Conservation (phyloP, 83 land plant species). For the Larix sibirica region DNA sequence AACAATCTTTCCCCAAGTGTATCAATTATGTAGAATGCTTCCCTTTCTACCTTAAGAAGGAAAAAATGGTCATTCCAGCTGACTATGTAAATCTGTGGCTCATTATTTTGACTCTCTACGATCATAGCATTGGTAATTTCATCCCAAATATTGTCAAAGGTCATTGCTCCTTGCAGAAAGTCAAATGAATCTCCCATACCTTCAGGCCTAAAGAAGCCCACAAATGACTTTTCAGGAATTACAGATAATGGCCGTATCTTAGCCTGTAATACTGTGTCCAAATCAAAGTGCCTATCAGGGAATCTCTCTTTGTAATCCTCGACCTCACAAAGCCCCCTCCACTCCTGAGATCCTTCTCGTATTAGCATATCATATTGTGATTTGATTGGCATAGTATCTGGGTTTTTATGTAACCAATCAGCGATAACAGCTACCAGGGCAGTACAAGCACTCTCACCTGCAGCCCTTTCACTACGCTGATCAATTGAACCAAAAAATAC, state of each 20-base stretch:
- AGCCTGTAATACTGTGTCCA: slow-evolving; percentile 73
- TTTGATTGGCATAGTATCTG: slow-evolving; percentile 53
- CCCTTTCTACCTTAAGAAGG: slow-evolving; percentile 69
- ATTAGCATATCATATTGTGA: slow-evolving; percentile 73
- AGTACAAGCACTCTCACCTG: slow-evolving; percentile 89
- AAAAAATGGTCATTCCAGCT: slow-evolving; percentile 98
- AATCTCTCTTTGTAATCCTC: slow-evolving; percentile 51
- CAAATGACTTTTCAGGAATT: slow-evolving; percentile 52
- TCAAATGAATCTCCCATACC: slow-evolving; percentile 38
- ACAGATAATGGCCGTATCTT: slow-evolving; percentile 60
- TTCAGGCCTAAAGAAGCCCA: slow-evolving; percentile 82
- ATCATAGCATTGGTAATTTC: slow-evolving; percentile 42
- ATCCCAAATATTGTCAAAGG: slow-evolving; percentile 77
- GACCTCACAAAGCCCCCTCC: slow-evolving; percentile 75
- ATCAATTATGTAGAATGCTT: slow-evolving; percentile 77
- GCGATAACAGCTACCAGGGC: slow-evolving; percentile 84
- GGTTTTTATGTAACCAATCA: slow-evolving; percentile 70
- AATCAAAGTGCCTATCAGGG: slow-evolving; percentile 84
- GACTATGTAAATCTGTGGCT: slow-evolving; percentile 56
- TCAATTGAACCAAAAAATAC: slow-evolving; percentile 85
- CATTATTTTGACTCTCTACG: slow-evolving; percentile 17
- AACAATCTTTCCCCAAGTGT: slow-evolving; percentile 87
- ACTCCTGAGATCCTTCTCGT: slow-evolving; percentile 73
- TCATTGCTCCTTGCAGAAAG: slow-evolving; percentile 70
- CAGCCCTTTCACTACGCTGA: slow-evolving; percentile 75